phyloP scores from a whole-genome alignment of 768 basidiomycete genomes.

The Tricholoma sp. region DNA sequence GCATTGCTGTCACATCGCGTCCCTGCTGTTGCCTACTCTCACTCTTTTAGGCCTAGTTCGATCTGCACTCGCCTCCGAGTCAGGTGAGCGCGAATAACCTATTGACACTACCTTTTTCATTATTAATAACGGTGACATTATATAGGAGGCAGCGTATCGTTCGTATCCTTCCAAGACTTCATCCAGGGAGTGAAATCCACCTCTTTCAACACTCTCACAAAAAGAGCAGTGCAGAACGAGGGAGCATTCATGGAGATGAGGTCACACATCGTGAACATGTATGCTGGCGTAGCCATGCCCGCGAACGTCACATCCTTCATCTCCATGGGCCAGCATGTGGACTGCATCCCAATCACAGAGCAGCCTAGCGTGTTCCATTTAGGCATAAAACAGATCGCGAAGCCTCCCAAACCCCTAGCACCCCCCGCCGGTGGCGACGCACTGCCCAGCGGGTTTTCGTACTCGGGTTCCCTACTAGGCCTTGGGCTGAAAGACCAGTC shows the following conservation, averaged over 20 bases:
- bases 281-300: neutral
- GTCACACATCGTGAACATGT: neutral
- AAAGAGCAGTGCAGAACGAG: neutral
- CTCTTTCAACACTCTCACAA: neutral
- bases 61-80: neutral
- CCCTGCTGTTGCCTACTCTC: neutral
- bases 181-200: neutral
- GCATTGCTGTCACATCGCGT: neutral
- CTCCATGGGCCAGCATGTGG: neutral
- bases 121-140: neutral
- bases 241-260: neutral
- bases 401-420: neutral
- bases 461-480: neutral
- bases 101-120: neutral
- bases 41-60: neutral
- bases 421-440: neutral
- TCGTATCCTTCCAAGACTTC: neutral
- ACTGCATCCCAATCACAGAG: neutral
- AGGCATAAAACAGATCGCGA: neutral
- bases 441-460: neutral
- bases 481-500: neutral
- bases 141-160: neutral
- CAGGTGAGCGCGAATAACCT: neutral
- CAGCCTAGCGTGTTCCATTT: neutral
- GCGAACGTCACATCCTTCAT: neutral